phyloP scores from a whole-genome alignment of 805 yeast species.

The Jamesozyma rosinii region DNA sequence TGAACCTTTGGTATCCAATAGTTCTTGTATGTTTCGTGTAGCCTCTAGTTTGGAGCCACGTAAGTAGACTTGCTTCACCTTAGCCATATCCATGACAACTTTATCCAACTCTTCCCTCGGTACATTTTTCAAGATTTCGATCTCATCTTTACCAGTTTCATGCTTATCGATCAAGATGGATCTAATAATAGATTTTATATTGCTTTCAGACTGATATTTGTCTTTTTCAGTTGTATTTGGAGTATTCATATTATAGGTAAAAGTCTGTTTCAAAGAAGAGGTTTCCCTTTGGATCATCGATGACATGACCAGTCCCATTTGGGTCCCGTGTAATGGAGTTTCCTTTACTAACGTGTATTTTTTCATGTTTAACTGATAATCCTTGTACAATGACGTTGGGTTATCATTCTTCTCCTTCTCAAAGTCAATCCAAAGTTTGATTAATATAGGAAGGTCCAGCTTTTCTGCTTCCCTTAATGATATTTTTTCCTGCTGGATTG shows the following conservation, averaged over 20 bases:
- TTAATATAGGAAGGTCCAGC: slow-evolving; percentile 42
- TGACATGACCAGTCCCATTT: slow-evolving; percentile 41
- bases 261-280: slow-evolving; percentile 38
- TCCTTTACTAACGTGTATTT: slow-evolving; percentile 37
- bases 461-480: slow-evolving; percentile 41
- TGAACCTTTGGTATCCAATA: slow-evolving; percentile 24
- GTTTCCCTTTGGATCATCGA: slow-evolving; percentile 69
- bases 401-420: slow-evolving; percentile 29
- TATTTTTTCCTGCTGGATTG: slow-evolving; percentile 48
- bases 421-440: slow-evolving; percentile 56
- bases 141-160: slow-evolving; percentile 24
- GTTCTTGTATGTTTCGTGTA: slow-evolving; percentile 15
- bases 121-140: slow-evolving; percentile 32
- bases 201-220: slow-evolving; percentile 16
- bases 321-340: slow-evolving; percentile 17
- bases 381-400: slow-evolving; percentile 20
- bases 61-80: slow-evolving; percentile 45
- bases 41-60: slow-evolving; percentile 37
- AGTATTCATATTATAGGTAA: slow-evolving; percentile 29
- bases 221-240: slow-evolving; percentile 1
- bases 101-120: slow-evolving; percentile 42
- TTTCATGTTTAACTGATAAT: slow-evolving; percentile 39
- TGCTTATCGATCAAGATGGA: slow-evolving; percentile 28
- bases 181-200: slow-evolving; percentile 28
- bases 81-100: slow-evolving; percentile 36